A percentile compares a stretch with the other conserved stretches of the same genome.
phyloP scores from a whole-genome alignment of 768 basidiomycete genomes.

The Lepiota brunneoincarnata region DNA sequence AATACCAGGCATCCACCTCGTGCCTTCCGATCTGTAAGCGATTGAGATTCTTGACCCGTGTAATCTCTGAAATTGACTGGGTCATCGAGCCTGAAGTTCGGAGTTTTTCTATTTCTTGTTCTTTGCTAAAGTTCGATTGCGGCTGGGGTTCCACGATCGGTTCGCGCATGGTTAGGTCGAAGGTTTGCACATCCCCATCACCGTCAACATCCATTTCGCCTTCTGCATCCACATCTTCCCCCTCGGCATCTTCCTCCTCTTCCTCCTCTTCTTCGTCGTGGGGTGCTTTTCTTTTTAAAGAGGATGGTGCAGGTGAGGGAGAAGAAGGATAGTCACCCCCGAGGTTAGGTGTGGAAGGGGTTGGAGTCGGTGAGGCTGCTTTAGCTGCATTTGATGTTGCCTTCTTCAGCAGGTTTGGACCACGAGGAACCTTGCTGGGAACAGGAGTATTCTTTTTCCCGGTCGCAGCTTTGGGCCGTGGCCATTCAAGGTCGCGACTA shows the following conservation, averaged over 20 bases:
- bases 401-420: slow-evolving; percentile 55
- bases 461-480: slow-evolving; percentile 71
- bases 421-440: slow-evolving; percentile 50
- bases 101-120: slow-evolving; percentile 98
- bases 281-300: slow-evolving; percentile 65
- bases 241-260: slow-evolving; percentile 51
- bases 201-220: slow-evolving; percentile 76
- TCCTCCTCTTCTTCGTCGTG: slow-evolving; percentile 69
- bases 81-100: slow-evolving; percentile 99
- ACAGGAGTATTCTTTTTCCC: slow-evolving; percentile 52
- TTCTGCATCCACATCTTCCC: slow-evolving; percentile 57
- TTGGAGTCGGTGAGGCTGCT: slow-evolving; percentile 57
- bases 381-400: slow-evolving; percentile 67
- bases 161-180: slow-evolving; percentile 58
- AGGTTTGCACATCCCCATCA: slow-evolving; percentile 70
- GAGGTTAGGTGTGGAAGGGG: slow-evolving; percentile 50
- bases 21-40: slow-evolving; percentile 93
- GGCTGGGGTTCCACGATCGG: slow-evolving; percentile 51
- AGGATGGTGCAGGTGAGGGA: slow-evolving; percentile 52
- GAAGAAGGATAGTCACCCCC: slow-evolving; percentile 41
- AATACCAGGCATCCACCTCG: slow-evolving; percentile 99
- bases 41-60: slow-evolving; percentile 97
- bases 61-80: slow-evolving; percentile 95
- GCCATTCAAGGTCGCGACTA: slow-evolving; percentile 90
- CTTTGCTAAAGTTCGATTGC: slow-evolving; percentile 80